Evolutionary conservation across 2,329 filamentous ascomycete genomes (phyloP), one percentile per base, ranked within the genome.

Genomic region (Epichloe typhina): DNA sequence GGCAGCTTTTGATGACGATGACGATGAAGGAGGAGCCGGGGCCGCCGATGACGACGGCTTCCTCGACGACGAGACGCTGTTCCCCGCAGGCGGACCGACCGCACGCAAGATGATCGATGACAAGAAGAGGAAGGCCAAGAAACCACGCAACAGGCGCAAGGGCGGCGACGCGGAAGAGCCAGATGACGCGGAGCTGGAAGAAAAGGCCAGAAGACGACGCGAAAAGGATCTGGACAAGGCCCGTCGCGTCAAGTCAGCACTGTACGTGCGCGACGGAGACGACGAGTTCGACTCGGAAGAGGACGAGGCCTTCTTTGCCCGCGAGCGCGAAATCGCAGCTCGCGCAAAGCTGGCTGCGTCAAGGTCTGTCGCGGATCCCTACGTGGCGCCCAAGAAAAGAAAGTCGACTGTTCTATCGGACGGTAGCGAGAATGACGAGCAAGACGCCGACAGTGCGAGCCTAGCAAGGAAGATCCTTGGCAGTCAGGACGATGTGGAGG

Each of bases 231-330:
- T 79, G n/a, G 88, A 90, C 60, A 89, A 89, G 66, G 76, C 81
- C 46, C 73, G 74, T 35, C 86, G 84, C 62, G 85, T 93, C 69
- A 97, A 96, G 72, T 94, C 86, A 59, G 82, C 83, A 23, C 68
- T 91, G 39, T 91, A 82, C 59, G 85, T 98, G 47, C 79, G 84
- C 52, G 82, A 84, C 38, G 88, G 85, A 57, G 93, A 97, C 62
- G 93, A 97, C 49, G 89, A 95, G 58, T 83, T 78, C n/a, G 88
- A 95, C 60, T 81, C 77, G 36, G 88, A 89, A 45, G 78, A 80
- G 51, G 73, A 75, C 47, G 66, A 72, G 21, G 80, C 78, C 19
- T 96, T 96, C 67, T 96, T 91, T 66, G 81, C 76, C 2, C 75
- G 79, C 15, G 90, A 96, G 67, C 63, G 63, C 3, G 66, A 65